phyloP scores from a whole-genome alignment of 2,329 filamentous ascomycete species.

The Aspergillus sp. region DNA sequence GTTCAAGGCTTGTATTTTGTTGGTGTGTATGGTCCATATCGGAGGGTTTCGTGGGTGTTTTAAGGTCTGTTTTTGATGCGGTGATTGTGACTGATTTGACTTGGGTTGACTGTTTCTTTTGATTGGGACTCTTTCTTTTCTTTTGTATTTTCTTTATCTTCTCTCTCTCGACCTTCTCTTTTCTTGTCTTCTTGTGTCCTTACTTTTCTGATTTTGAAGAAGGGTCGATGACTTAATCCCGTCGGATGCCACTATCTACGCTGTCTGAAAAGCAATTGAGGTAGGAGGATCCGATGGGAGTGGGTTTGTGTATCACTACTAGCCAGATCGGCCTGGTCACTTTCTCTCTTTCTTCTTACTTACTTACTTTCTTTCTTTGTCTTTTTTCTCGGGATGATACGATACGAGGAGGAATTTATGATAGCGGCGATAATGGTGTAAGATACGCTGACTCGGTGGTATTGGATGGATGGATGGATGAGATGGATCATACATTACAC shows the following conservation, averaged over 20 bases:
- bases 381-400: background rate
- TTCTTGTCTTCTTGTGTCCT: too few relatives aligned
- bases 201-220: background rate
- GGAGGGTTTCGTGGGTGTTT: slow-evolving; percentile 6
- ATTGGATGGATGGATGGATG: background rate
- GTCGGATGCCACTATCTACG: too few relatives aligned
- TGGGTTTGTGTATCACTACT: background rate
- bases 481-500: background rate
- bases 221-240: background rate
- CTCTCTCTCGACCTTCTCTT: too few relatives aligned
- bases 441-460: background rate
- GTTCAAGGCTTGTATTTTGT: slow-evolving; percentile 15
- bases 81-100: background rate
- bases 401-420: too few relatives aligned
- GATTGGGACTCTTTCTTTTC: background rate
- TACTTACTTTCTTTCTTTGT: background rate
- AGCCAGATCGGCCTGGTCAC: background rate
- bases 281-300: background rate
- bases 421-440: too few relatives aligned
- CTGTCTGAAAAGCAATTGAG: too few relatives aligned
- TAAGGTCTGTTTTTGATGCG: background rate
- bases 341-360: background rate
- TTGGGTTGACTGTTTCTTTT: background rate
- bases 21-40: slow-evolving; percentile 20
- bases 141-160: too few relatives aligned